phyloP scores from a whole-genome alignment of 1,139 yeast genomes.

The Debaryomyces robertsiae region DNA sequence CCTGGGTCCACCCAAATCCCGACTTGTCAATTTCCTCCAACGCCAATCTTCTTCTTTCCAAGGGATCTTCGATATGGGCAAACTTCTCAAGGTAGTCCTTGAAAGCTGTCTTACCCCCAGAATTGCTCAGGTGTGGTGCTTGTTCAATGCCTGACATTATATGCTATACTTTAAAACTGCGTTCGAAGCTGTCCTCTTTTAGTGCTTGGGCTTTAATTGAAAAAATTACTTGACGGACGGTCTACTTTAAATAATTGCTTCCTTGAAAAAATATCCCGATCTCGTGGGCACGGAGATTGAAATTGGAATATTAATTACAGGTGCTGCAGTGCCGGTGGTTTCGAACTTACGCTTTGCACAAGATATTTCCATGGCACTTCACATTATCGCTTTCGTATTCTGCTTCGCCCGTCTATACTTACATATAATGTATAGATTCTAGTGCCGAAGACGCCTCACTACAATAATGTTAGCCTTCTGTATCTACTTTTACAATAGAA shows the following conservation, averaged over 20 bases:
- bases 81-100: constrained; percentile 83
- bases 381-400: constrained; percentile 1
- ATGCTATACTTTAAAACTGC: background rate
- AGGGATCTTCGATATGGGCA: constrained; percentile 82
- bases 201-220: too few relatives aligned
- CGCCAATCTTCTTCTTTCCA: constrained; percentile 88
- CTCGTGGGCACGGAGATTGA: background rate
- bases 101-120: constrained; percentile 89
- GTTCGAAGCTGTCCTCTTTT: background rate
- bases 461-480: background rate
- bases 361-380: background rate
- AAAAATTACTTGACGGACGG: background rate
- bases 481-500: background rate
- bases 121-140: constrained; percentile 21
- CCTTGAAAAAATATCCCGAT: background rate
- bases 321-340: background rate
- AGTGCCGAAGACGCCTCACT: background rate
- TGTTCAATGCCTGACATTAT: constrained; percentile 29
- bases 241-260: background rate
- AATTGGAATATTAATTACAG: background rate
- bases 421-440: background rate
- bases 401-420: background rate
- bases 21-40: constrained; percentile 86
- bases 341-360: background rate
- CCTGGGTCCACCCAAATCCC: constrained; percentile 83